A percentile compares a stretch with the other conserved stretches of the same genome.
Conservation (phyloP, 1,139 yeast species). For the Tardiomyces depauwii region DNA sequence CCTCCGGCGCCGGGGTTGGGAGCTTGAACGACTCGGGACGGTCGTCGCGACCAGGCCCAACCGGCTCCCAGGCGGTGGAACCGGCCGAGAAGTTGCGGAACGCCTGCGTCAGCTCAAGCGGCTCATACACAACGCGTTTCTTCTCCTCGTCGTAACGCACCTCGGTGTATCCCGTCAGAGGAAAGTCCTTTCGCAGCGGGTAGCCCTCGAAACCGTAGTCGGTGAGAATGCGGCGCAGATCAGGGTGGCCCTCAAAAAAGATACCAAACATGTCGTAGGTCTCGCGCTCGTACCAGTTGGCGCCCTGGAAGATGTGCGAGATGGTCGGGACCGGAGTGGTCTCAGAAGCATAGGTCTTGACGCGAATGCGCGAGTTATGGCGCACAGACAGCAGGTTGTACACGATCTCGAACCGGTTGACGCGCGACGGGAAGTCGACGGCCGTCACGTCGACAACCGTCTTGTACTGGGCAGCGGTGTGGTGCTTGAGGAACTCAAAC, state of each 20-base stretch:
- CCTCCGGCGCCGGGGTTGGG: constrained; percentile 73
- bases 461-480: constrained; percentile 74
- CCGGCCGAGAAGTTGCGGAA: constrained; percentile 87
- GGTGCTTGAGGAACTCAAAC: constrained; percentile 59
- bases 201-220: constrained; percentile 92
- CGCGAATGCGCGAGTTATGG: constrained; percentile 79
- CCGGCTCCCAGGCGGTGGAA: constrained; percentile 85
- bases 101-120: constrained; percentile 82
- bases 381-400: constrained; percentile 73
- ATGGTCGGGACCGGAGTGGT: constrained; percentile 72
- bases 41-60: constrained; percentile 75
- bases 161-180: constrained; percentile 84
- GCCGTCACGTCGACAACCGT: constrained; percentile 74
- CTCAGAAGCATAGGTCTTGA: constrained; percentile 82
- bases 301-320: constrained; percentile 61
- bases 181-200: constrained; percentile 88
- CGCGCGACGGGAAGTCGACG: constrained; percentile 77
- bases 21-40: constrained; percentile 74
- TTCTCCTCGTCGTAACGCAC: constrained; percentile 86
- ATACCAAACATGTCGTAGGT: constrained; percentile 80
- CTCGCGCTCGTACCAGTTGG: constrained; percentile 88
- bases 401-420: constrained; percentile 78
- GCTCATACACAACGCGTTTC: constrained; percentile 82
- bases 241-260: constrained; percentile 84
- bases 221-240: constrained; percentile 80